phyloP scores from a whole-genome alignment of 768 basidiomycete genomes.

The Dioszegia hungarica region DNA sequence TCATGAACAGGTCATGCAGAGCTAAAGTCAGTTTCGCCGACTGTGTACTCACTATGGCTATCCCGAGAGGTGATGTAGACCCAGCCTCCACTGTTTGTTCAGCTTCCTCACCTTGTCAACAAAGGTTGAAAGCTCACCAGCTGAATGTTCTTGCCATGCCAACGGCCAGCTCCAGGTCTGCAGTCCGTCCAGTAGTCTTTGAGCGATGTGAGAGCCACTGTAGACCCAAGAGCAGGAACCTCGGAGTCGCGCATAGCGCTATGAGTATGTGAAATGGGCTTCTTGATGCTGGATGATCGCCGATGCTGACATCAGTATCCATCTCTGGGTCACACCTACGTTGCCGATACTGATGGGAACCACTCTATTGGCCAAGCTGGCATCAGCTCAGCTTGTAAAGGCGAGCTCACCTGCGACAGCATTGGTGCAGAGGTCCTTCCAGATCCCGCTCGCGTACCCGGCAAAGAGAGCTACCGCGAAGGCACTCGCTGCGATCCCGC shows the following conservation, averaged over 20 bases:
- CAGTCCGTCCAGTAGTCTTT: constrained; percentile 37
- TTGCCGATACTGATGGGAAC: constrained; percentile 71
- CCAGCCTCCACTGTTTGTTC: constrained; percentile 71
- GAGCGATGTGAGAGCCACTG: constrained; percentile 40
- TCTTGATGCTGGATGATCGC: constrained; percentile 82
- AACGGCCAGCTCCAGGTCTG: constrained; percentile 57
- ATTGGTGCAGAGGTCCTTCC: constrained; percentile 79
- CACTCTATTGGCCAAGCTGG: constrained; percentile 74
- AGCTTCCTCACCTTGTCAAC: too few species aligned
- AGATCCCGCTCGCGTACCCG: constrained; percentile 64
- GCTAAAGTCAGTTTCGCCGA: constrained; percentile 47
- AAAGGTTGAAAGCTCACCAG: constrained; percentile 55
- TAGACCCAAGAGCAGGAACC: constrained; percentile 52
- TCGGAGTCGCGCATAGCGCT: constrained; percentile 76
- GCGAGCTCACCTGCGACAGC: constrained; percentile 52
- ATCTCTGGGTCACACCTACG: constrained; percentile 15
- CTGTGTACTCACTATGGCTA: constrained; percentile 54
- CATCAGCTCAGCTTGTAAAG: neutral
- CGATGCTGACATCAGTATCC: constrained; percentile 57
- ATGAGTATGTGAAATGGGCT: constrained; percentile 77
- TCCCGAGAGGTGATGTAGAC: constrained; percentile 80
- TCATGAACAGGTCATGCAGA: constrained; percentile 81
- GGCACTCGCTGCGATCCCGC: constrained; percentile 61
- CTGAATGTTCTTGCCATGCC: constrained; percentile 70
- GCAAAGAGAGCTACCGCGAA: constrained; percentile 63